Percentiles rank a stretch among this genome's conserved stretches.
Evolutionary conservation across 1,284 basidiomycete genomes (phyloP).

Genomic region (Sphaerobolus stellatus): DNA sequence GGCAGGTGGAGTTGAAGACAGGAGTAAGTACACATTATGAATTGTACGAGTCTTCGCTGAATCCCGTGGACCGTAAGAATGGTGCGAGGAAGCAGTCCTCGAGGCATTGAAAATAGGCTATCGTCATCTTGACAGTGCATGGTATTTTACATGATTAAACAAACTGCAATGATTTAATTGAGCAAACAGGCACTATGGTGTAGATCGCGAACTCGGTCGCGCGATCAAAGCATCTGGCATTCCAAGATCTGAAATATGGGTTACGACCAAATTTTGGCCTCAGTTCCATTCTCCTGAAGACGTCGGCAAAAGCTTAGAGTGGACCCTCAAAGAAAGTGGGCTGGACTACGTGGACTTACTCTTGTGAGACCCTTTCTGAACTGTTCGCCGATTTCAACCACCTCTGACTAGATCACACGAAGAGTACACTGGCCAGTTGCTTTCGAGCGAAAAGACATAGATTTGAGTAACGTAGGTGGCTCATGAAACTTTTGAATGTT

Average conservation of each 20-base stretch:
- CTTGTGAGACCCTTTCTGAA: not conserved
- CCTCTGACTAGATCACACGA: not conserved
- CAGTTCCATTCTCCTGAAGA: not conserved
- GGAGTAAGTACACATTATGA: not conserved
- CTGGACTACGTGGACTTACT: not conserved
- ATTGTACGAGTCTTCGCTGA: not conserved
- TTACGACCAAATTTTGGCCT: constrained; percentile 34
- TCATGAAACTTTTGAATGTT: not conserved
- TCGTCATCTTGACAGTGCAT: constrained; percentile 79
- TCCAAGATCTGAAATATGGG: constrained; percentile 77
- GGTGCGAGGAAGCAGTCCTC: constrained; percentile 67
- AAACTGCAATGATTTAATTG: not conserved
- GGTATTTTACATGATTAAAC: constrained; percentile 33
- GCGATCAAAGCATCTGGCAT: constrained; percentile 79
- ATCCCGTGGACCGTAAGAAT: constrained; percentile 48
- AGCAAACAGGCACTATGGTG: constrained; percentile 55
- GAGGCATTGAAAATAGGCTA: constrained; percentile 77
- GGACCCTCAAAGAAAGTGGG: not conserved
- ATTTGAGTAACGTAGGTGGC: not conserved
- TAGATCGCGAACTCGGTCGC: constrained; percentile 83
- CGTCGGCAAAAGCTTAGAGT: not conserved
- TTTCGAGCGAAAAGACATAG: not conserved
- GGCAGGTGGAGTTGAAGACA: constrained; percentile 48
- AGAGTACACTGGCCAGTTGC: not conserved
- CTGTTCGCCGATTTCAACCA: not conserved